phyloP scores from a whole-genome alignment of 2,329 filamentous ascomycete species.

The Cordyceps farinosa region DNA sequence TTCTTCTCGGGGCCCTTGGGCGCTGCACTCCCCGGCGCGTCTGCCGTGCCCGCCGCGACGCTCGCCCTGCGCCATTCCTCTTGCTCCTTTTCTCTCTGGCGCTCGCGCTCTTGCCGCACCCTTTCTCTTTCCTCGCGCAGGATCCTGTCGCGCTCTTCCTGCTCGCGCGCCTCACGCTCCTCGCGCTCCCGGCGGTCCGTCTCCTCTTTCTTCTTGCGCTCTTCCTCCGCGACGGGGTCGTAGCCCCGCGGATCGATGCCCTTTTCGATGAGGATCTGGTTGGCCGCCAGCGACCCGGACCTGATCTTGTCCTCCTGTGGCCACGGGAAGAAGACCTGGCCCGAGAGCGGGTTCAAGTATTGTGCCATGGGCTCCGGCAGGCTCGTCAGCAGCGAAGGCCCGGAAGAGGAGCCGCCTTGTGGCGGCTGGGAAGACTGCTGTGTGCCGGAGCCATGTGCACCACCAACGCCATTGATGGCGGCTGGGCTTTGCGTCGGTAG shows the following conservation, averaged over 20 bases:
- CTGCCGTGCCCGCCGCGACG: constrained; percentile 27
- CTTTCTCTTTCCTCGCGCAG: constrained; percentile 38
- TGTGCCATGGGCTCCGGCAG: constrained; percentile 48
- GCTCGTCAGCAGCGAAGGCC: constrained; percentile 33
- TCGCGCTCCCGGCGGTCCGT: constrained; percentile 46
- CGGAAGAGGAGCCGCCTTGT: constrained; percentile 29
- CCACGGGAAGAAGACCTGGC: constrained; percentile 71
- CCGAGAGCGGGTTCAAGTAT: constrained; percentile 53
- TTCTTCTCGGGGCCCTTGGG: constrained; percentile 39
- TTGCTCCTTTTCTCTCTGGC: constrained; percentile 40
- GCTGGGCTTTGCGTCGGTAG: constrained; percentile 35
- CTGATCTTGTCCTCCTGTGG: constrained; percentile 67
- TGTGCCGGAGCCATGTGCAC: background rate
- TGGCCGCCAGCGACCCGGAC: constrained; percentile 61
- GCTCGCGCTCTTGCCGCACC: constrained; percentile 40
- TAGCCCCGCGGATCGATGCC: constrained; percentile 60
- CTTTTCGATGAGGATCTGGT: constrained; percentile 58
- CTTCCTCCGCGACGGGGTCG: constrained; percentile 55
- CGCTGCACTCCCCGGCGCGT: constrained; percentile 24
- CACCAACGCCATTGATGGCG: constrained; percentile 30
- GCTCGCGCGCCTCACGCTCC: constrained; percentile 44
- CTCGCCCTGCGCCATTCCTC: constrained; percentile 41
- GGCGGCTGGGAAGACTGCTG: constrained; percentile 24
- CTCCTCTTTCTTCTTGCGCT: constrained; percentile 48
- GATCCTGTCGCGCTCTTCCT: constrained; percentile 44